These are phyloP conservation scores for Olyra latifolia DNA, from an alignment of 176 grass and related monocot species.

Conservation along the genomic window DNA sequence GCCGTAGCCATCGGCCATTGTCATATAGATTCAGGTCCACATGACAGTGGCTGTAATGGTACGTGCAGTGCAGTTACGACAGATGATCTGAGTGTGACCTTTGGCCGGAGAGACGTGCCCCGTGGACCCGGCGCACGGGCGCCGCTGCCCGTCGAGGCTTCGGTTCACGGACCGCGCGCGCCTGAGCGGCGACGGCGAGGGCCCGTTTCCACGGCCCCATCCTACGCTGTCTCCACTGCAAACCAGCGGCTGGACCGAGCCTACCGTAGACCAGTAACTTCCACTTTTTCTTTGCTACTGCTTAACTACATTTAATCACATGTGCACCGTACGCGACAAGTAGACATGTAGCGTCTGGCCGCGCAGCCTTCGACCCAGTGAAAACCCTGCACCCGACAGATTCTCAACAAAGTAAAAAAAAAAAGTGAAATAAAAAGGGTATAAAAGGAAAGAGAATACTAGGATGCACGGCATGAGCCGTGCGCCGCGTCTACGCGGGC, in stretches of 20 bases:
- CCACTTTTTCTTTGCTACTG: not conserved
- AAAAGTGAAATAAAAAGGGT: too few relatives aligned
- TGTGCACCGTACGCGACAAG: not conserved
- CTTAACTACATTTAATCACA: not conserved
- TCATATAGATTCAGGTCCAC: too few relatives aligned
- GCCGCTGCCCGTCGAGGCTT: not conserved
- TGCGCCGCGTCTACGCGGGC: conserved; percentile 20
- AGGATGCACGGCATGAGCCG: not conserved
- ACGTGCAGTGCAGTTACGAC: too few relatives aligned
- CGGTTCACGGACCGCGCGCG: conserved; percentile 2
- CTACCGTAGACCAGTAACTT: not conserved
- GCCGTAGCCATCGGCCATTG: too few relatives aligned
- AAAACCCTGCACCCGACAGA: not conserved
- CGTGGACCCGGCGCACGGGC: not conserved
- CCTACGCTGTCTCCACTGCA: not conserved
- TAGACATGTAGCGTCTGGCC: not conserved
- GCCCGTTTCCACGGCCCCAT: conserved; percentile 3
- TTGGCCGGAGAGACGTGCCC: not conserved
- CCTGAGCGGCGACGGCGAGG: not conserved
- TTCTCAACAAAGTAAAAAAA: not conserved
- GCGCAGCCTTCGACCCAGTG: not conserved
- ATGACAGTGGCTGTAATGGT: too few relatives aligned
- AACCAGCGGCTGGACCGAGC: not conserved
- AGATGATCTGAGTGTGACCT: too few relatives aligned
- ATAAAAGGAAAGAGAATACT: not conserved